These are phyloP conservation scores for Tetracladium setigerum DNA, from an alignment of 495 filamentous ascomycete species.

Conservation along the genomic window DNA sequence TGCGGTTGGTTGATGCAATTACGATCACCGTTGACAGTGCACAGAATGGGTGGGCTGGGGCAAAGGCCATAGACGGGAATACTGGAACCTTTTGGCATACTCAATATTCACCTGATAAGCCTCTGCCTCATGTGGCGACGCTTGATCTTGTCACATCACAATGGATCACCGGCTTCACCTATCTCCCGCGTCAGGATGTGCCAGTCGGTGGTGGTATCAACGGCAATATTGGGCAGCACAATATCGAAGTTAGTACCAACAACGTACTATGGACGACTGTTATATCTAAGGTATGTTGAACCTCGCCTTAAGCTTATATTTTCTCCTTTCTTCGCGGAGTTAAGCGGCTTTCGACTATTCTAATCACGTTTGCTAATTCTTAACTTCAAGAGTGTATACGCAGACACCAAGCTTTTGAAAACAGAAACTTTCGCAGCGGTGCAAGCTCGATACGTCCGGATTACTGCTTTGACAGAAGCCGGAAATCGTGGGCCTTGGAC, in stretches of 20 bases:
- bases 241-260: constrained; percentile 33
- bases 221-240: constrained; percentile 34
- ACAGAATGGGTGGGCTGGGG: constrained; percentile 18
- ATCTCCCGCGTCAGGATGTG: constrained; percentile 27
- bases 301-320: no score
- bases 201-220: constrained; percentile 12
- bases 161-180: constrained; percentile 10
- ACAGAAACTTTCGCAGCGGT: constrained; percentile 31
- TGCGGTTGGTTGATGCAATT: no score
- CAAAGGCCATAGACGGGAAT: constrained; percentile 22
- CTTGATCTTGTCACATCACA: constrained; percentile 25
- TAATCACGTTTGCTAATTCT: background rate
- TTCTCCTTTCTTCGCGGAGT: no score
- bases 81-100: constrained; percentile 24
- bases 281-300: no score
- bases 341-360: background rate
- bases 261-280: constrained; percentile 28
- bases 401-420: constrained; percentile 30
- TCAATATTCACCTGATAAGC: constrained; percentile 15
- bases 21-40: constrained; percentile 24
- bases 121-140: constrained; percentile 23
- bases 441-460: constrained; percentile 33
- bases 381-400: no score
- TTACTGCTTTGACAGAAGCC: constrained; percentile 9
- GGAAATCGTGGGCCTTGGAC: constrained; percentile 12